Percentiles rank a stretch among this genome's conserved stretches.
Evolutionary conservation across 2,329 filamentous ascomycete genomes (phyloP).

Genomic region (Aspergillus sp.): DNA sequence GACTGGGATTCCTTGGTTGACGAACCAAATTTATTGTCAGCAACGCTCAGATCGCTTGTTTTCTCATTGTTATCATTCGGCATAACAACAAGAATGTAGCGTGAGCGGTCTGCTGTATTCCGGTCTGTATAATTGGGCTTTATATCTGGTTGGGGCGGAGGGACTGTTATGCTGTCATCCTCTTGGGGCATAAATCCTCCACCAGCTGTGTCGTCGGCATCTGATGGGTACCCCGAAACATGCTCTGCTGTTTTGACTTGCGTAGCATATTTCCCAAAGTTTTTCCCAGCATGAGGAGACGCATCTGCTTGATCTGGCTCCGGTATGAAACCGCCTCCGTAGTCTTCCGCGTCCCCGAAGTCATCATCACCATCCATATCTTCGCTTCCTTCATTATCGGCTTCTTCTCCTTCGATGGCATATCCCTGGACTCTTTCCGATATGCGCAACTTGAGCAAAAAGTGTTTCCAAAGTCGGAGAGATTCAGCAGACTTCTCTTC

Average conservation of each 20-base stretch:
- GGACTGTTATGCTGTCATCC: neutral
- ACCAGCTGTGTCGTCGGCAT: conserved; percentile 11
- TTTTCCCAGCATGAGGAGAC: neutral
- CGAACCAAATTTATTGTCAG: neutral
- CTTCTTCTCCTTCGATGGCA: conserved; percentile 36
- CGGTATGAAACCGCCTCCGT: conserved; percentile 41
- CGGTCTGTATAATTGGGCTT: neutral
- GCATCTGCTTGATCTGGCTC: conserved; percentile 25
- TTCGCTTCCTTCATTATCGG: conserved; percentile 37
- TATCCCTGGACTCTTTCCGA: conserved; percentile 69
- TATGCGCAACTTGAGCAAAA: conserved; percentile 65
- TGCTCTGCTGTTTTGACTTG: neutral
- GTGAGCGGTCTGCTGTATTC: neutral
- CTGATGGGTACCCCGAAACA: neutral
- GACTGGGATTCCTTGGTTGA: neutral
- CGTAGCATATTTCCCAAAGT: neutral
- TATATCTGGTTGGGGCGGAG: neutral
- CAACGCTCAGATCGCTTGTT: neutral
- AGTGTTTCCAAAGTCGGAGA: conserved; percentile 59
- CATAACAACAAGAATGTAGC: conserved; percentile 6
- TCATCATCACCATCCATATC: conserved; percentile 29
- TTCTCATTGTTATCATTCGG: neutral
- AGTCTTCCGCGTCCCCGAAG: conserved; percentile 22
- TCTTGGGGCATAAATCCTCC: conserved; percentile 23
- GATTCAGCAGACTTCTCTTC: conserved; percentile 52